Conservation (phyloP, 2,329 filamentous ascomycete genomes). For the Fusarium globosum region DNA sequence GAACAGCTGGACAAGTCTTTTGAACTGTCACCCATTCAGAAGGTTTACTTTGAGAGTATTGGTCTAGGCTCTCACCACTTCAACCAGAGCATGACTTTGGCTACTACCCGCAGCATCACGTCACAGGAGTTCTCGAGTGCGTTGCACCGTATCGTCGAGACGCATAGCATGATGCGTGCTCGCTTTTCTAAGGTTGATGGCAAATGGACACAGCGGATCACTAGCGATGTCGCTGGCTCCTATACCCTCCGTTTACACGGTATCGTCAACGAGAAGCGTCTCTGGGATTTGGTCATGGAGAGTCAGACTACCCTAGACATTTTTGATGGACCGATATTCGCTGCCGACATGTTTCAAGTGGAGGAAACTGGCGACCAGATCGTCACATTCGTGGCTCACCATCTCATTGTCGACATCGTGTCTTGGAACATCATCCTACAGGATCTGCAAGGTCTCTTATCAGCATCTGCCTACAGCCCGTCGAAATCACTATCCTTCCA, state of each 20-base stretch:
- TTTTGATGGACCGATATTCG: background rate
- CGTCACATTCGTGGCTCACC: slow-evolving; percentile 49
- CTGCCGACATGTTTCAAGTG: slow-evolving; percentile 38
- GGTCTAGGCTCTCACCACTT: slow-evolving; percentile 16
- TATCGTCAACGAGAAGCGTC: background rate
- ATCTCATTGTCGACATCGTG: slow-evolving; percentile 57
- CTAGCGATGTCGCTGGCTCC: background rate
- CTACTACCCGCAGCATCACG: slow-evolving; percentile 1
- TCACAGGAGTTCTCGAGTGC: background rate
- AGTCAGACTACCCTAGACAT: slow-evolving; percentile 16
- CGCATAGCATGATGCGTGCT: slow-evolving; percentile 36
- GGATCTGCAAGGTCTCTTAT: slow-evolving; percentile 50
- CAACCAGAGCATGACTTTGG: slow-evolving; percentile 33
- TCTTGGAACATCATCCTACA: slow-evolving; percentile 57
- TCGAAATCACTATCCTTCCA: slow-evolving; percentile 17
- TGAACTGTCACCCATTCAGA: slow-evolving; percentile 22
- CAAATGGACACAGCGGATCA: slow-evolving; percentile 22
- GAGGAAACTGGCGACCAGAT: slow-evolving; percentile 19
- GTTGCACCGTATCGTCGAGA: slow-evolving; percentile 11
- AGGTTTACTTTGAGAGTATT: slow-evolving; percentile 21
- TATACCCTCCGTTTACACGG: slow-evolving; percentile 2
- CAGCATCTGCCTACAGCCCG: slow-evolving; percentile 42
- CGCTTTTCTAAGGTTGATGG: slow-evolving; percentile 1
- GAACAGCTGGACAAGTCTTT: slow-evolving; percentile 12
- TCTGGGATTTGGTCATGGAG: background rate